Evolutionary conservation across 345 rosid species (phyloP).

Genomic region (Eucalyptus curtisii): DNA sequence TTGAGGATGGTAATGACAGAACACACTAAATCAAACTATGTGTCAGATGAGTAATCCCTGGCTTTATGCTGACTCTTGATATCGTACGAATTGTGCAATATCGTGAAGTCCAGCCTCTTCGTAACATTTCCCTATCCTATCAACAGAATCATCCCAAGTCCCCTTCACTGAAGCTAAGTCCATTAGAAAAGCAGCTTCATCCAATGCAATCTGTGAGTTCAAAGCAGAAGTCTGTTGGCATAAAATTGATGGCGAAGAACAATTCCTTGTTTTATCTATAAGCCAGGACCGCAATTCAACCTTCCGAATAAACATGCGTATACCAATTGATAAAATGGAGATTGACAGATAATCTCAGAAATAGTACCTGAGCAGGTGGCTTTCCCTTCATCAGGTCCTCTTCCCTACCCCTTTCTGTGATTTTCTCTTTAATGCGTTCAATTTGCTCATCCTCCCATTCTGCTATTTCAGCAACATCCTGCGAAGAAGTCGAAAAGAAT

Average conservation of each 20-base stretch:
- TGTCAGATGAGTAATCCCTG: background rate
- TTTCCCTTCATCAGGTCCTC: slow-evolving; percentile 88
- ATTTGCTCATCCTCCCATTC: slow-evolving; percentile 95
- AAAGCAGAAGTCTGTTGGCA: background rate
- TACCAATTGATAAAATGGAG: background rate
- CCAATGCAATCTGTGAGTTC: background rate
- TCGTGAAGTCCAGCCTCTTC: slow-evolving; percentile 51
- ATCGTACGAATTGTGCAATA: slow-evolving; percentile 48
- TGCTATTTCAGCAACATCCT: slow-evolving; percentile 78
- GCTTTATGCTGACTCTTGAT: slow-evolving; percentile 25
- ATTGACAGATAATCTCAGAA: background rate
- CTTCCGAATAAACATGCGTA: background rate
- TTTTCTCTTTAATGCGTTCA: slow-evolving; percentile 69
- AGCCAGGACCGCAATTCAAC: background rate
- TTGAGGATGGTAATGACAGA: background rate
- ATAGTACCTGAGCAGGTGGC: slow-evolving; percentile 54
- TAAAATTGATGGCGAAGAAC: background rate
- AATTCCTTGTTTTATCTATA: background rate
- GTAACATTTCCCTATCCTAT: slow-evolving; percentile 61
- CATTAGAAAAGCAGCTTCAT: slow-evolving; percentile 49
- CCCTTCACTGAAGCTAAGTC: slow-evolving; percentile 85
- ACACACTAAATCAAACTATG: background rate
- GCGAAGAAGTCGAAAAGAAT: background rate
- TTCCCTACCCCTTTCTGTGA: slow-evolving; percentile 61
- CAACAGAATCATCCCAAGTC: slow-evolving; percentile 45